Evolutionary conservation across 2,329 filamentous ascomycete genomes (phyloP), one percentile per base, ranked within the genome.

Genomic region (Myriosclerotinia curreyana): DNA sequence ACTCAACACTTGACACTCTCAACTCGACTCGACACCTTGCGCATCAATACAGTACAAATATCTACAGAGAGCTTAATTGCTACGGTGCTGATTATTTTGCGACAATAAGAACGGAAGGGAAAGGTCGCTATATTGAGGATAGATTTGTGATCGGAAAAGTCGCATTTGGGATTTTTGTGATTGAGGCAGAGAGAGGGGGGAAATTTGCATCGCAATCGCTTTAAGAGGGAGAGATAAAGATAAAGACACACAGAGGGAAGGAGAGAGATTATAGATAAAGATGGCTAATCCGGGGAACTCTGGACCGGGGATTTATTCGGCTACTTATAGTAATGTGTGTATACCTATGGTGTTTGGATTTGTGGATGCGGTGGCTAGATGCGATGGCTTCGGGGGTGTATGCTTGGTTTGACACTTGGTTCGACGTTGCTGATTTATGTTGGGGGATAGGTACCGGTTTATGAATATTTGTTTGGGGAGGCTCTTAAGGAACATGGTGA

Each of bases 391-490:
- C 5, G 5, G 28, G 28, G 28, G 28, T 28, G 2, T 62, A 44
- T 53, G 25, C 46, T 51, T 53, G 20, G 31, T 22, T 8, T 22
- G 20, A 9, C 42, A n/a, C 51, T 7, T 64, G 34, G 20, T 42
- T 51, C 22, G 22, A 49, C 34, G 22, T 25, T 53, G 34, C 40
- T 54, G 31, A 62, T 40, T 31, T 31, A 40, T 25, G 28, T 31
- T 31, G 62, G 12, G 28, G 12, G 40, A 15, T 17, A 97, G 92
- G 92, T 96, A 67, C 94, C 94, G 44, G 94, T 98, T 14, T 97
- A 95, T 75, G 95, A 98, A 75, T 95, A 86, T 78, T 92, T 96
- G 75, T 88, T 96, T 71, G 91, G 88, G 44, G 82, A 81, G 69
- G 92, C 96, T 75, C 75, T 87, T 40, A 87, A 89, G 74, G 85